A percentile compares a stretch with the other conserved stretches of the same genome.
These are phyloP conservation scores for Parafenestella ontariensis DNA, from an alignment of 2,329 filamentous ascomycete genomes.

Conservation along the genomic window DNA sequence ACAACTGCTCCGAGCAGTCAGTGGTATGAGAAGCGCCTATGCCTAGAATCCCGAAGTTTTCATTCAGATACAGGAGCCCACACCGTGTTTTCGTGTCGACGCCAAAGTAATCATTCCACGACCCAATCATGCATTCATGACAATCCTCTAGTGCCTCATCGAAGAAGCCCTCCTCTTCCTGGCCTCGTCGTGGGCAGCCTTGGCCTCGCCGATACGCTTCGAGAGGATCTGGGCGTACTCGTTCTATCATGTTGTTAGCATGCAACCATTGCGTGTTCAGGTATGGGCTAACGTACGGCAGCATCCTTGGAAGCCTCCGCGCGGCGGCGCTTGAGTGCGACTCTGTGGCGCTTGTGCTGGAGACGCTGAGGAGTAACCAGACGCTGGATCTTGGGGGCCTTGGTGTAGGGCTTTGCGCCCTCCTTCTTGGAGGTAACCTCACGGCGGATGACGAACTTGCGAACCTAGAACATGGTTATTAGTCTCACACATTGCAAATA, in stretches of 20 bases:
- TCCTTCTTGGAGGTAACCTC: conserved; percentile 97
- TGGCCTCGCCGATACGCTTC: conserved; percentile 97
- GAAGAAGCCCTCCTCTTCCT: conserved; percentile 98
- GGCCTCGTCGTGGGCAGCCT: conserved; percentile 89
- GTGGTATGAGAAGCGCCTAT: conserved; percentile 45
- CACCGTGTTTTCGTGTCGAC: conserved; percentile 46
- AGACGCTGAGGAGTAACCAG: conserved; percentile 99
- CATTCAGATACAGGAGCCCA: conserved; percentile 42
- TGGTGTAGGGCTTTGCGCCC: conserved; percentile 98
- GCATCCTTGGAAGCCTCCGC: conserved; percentile 98
- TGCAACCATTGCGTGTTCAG: not conserved
- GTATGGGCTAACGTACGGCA: conserved; percentile 71
- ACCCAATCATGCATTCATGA: conserved; percentile 42
- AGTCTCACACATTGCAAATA: conserved; percentile 18
- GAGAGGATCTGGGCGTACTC: conserved; percentile 96
- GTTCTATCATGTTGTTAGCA: conserved; percentile 66
- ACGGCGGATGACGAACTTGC: conserved; percentile 99
- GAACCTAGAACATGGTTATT: conserved; percentile 68
- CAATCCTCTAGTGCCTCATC: conserved; percentile 49
- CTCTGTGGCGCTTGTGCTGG: conserved; percentile 99
- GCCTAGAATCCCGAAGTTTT: conserved; percentile 43
- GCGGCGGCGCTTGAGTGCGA: conserved; percentile 98
- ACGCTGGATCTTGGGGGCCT: conserved; percentile 99
- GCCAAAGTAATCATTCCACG: conserved; percentile 47
- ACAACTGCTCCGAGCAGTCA: conserved; percentile 47